Percentiles rank a stretch among this genome's conserved stretches.
Evolutionary conservation across 2,329 filamentous ascomycete species (phyloP).

Genomic region (Colletotrichum brevisporum): DNA sequence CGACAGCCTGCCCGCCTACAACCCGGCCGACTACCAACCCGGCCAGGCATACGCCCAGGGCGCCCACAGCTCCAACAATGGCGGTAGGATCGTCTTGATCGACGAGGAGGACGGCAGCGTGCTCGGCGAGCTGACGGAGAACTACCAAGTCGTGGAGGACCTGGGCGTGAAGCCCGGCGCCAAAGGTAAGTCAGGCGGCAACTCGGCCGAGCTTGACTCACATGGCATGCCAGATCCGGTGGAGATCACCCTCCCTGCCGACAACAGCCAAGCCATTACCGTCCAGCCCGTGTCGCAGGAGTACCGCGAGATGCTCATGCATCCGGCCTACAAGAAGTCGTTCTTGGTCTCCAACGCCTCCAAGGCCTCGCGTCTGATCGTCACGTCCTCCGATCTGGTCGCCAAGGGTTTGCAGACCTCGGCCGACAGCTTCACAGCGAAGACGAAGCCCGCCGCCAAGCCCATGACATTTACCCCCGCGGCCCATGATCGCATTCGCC

Average conservation of each 20-base stretch:
- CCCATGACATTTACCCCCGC: constrained; percentile 90
- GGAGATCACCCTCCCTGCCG: constrained; percentile 80
- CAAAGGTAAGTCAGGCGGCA: constrained; percentile 88
- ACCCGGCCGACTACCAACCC: constrained; percentile 84
- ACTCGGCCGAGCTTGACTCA: constrained; percentile 40
- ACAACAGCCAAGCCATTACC: constrained; percentile 74
- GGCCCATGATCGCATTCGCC: constrained; percentile 87
- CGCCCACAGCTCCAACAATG: constrained; percentile 67
- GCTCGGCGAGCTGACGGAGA: constrained; percentile 89
- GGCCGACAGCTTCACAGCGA: constrained; percentile 85
- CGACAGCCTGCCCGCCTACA: constrained; percentile 75
- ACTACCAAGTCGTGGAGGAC: constrained; percentile 85
- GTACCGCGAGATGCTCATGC: constrained; percentile 82
- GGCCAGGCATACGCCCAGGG: constrained; percentile 83
- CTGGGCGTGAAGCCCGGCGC: constrained; percentile 84
- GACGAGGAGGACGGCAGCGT: constrained; percentile 98
- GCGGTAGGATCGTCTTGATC: constrained; percentile 89
- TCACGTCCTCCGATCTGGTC: constrained; percentile 86
- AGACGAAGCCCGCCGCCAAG: constrained; percentile 81
- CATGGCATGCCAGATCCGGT: constrained; percentile 74
- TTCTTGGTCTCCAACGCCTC: constrained; percentile 89
- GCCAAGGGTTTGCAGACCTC: constrained; percentile 82
- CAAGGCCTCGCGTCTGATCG: constrained; percentile 90
- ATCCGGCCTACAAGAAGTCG: constrained; percentile 93
- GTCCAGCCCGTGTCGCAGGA: constrained; percentile 78